Base-by-base conservation (phyloP, 768 basidiomycete species). In the Amanita rimosa region DNA sequence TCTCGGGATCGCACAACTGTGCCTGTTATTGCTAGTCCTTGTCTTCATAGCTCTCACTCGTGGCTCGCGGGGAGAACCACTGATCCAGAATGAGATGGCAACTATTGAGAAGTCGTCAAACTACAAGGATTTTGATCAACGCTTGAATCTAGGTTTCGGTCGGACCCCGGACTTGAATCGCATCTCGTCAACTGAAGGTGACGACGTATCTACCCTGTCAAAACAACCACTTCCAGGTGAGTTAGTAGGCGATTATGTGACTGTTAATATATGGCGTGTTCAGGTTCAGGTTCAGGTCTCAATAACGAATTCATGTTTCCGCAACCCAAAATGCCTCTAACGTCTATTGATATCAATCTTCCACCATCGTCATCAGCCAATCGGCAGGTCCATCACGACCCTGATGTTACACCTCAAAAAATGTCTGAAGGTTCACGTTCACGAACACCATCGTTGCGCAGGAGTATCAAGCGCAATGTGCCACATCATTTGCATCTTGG, bases 31-130 rank as follows among this genome's bases (percentile, higher is more conserved):
- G 3, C 78, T 83, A 0, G 83, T 96, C 8, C 74, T 95, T 16
- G 70, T 92, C 10, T 92, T 96, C 61, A 85, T 95, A 65, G 79
- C 83, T 14, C 71, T 95, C 45, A 93, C 91, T 3, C 78, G 91
- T 4, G 88, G 89, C 6, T 85, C 79, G 45, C 60, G 73, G 45
- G 67, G 65, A 27, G 38, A 48, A 21, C 47, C 47, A n/a, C n/a
- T 48, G 13, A 48, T 41, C 16, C 37, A 26, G 19, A 27, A 33
- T 14, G 47, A 48, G 9, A 29, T 19, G 13, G 53, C 57, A 19
- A 49, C 47, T 8, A 50, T 54, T 6, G 48, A 64, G 26, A 63
- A 17, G 29, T 5, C 17, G 17, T 41, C 47, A 7, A 48, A 39
- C 5, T 29, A 59, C 45, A 57, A 71, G 42, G 75, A 75, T 49